A percentile compares a stretch with the other conserved stretches of the same genome.
These are phyloP conservation scores for Elongisporangium anandrum DNA, from an alignment of 352 stramenopile genomes.

Conservation along the genomic window DNA sequence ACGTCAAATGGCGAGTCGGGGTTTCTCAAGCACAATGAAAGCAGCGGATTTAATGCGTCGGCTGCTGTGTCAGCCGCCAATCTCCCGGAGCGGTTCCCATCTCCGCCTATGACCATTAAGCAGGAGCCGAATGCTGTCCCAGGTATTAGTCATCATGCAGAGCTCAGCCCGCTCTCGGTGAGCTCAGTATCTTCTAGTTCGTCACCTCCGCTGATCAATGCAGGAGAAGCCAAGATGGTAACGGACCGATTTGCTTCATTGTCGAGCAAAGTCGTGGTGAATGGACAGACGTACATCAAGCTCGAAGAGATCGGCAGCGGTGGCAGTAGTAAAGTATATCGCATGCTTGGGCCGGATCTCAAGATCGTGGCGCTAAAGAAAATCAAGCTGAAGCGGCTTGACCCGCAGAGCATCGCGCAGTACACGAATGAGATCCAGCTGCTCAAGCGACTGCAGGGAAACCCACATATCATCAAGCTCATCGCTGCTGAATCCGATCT, in stretches of 20 bases:
- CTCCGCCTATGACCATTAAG: slow-evolving; percentile 10
- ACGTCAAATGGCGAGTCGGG: not conserved
- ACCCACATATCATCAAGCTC: slow-evolving; percentile 95
- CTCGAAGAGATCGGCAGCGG: slow-evolving; percentile 96
- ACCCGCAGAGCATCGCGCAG: slow-evolving; percentile 88
- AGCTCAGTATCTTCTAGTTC: slow-evolving; percentile 53
- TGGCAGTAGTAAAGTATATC: slow-evolving; percentile 97
- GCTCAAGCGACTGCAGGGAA: slow-evolving; percentile 90
- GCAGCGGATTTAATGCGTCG: slow-evolving; percentile 2
- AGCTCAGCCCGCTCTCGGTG: slow-evolving; percentile 35
- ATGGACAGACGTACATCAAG: slow-evolving; percentile 91
- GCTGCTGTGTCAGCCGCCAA: slow-evolving; percentile 1
- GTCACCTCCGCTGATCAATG: slow-evolving; percentile 30
- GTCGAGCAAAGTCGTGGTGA: slow-evolving; percentile 74
- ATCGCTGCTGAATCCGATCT: slow-evolving; percentile 93
- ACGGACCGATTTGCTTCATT: slow-evolving; percentile 48
- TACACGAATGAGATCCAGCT: slow-evolving; percentile 98
- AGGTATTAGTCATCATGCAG: slow-evolving; percentile 16
- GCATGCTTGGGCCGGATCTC: slow-evolving; percentile 90
- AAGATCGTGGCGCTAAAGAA: slow-evolving; percentile 98
- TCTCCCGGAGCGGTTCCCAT: slow-evolving; percentile 24
- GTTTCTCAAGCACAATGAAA: not conserved
- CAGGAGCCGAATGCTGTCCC: not conserved
- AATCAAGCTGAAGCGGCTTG: slow-evolving; percentile 94
- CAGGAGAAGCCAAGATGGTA: slow-evolving; percentile 17